A percentile compares a stretch with the other conserved stretches of the same genome.
These are phyloP conservation scores for Ceratocystis destructans DNA, from an alignment of 2,329 filamentous ascomycete genomes.

Conservation along the genomic window DNA sequence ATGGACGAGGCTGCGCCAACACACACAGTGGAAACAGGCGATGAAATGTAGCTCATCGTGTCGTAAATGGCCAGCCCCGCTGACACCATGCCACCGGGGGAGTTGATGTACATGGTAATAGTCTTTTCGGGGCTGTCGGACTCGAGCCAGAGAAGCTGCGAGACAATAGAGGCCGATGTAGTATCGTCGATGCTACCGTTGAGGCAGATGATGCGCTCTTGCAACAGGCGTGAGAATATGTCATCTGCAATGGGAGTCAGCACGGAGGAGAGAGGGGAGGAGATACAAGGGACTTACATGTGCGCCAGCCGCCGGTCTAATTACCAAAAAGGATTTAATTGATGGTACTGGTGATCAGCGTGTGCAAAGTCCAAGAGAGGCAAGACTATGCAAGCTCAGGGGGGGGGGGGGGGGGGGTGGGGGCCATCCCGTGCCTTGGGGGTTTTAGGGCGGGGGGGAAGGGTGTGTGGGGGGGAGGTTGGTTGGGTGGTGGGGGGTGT, in stretches of 20 bases:
- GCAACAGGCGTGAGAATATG: slow-evolving; percentile 64
- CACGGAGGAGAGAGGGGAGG: neutral
- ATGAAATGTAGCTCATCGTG: slow-evolving; percentile 93
- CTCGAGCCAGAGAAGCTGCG: slow-evolving; percentile 94
- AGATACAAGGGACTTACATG: slow-evolving; percentile 51
- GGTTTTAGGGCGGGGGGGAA: too few relatives aligned
- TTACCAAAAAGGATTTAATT: neutral
- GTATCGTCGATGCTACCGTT: slow-evolving; percentile 85
- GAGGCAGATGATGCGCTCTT: slow-evolving; percentile 88
- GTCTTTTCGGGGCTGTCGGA: slow-evolving; percentile 89
- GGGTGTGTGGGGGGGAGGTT: too few relatives aligned
- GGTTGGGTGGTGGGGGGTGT: too few relatives aligned
- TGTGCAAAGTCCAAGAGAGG: neutral
- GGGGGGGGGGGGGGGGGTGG: neutral
- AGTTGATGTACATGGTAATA: slow-evolving; percentile 97
- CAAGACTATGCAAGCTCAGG: neutral
- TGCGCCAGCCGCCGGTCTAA: slow-evolving; percentile 63
- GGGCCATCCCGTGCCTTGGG: too few relatives aligned
- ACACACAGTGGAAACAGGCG: slow-evolving; percentile 87
- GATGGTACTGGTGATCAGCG: slow-evolving; percentile 23
- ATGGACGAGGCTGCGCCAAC: slow-evolving; percentile 90
- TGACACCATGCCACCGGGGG: slow-evolving; percentile 82
- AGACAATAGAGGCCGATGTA: slow-evolving; percentile 84
- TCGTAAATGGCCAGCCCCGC: slow-evolving; percentile 81
- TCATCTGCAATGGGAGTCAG: slow-evolving; percentile 30